A percentile compares a stretch with the other conserved stretches of the same genome.
phyloP scores from a whole-genome alignment of 2,329 filamentous ascomycete species.

The Talaromyces sp. region DNA sequence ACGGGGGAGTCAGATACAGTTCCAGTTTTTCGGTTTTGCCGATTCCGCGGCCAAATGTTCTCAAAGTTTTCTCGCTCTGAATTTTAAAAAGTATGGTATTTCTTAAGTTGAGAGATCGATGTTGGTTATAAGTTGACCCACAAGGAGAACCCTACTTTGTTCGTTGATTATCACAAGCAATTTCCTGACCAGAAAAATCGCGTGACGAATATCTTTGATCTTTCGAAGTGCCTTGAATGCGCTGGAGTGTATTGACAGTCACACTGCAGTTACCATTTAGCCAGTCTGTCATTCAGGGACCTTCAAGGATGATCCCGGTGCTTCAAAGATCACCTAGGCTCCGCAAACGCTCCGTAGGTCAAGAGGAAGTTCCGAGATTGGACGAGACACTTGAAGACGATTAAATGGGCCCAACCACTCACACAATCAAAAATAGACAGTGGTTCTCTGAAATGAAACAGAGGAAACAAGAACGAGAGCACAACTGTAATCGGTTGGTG shows the following conservation, averaged over 20 bases:
- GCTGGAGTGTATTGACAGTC: not conserved
- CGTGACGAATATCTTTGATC: not conserved
- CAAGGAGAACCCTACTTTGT: not conserved
- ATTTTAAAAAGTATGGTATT: not conserved
- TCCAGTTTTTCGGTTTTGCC: conserved; percentile 55
- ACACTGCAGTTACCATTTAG: not conserved
- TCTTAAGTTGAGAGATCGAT: not conserved
- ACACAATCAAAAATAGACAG: not conserved
- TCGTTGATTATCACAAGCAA: not conserved
- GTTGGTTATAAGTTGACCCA: not conserved
- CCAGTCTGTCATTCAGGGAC: not conserved
- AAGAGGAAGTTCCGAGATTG: not conserved
- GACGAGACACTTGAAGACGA: not conserved
- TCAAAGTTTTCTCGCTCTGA: not conserved
- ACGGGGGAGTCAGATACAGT: conserved; percentile 56
- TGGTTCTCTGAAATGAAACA: not conserved
- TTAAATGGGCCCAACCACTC: not conserved
- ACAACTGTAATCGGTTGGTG: not conserved
- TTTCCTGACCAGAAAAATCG: not conserved
- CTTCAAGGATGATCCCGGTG: conserved; percentile 8
- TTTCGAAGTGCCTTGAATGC: not conserved
- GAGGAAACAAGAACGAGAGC: not conserved
- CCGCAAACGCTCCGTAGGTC: conserved; percentile 1
- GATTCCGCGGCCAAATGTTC: not conserved
- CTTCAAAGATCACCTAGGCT: not conserved